These are phyloP conservation scores for Pyrenochaeta sp. DNA, from an alignment of 2,329 filamentous ascomycete genomes.

Conservation along the genomic window DNA sequence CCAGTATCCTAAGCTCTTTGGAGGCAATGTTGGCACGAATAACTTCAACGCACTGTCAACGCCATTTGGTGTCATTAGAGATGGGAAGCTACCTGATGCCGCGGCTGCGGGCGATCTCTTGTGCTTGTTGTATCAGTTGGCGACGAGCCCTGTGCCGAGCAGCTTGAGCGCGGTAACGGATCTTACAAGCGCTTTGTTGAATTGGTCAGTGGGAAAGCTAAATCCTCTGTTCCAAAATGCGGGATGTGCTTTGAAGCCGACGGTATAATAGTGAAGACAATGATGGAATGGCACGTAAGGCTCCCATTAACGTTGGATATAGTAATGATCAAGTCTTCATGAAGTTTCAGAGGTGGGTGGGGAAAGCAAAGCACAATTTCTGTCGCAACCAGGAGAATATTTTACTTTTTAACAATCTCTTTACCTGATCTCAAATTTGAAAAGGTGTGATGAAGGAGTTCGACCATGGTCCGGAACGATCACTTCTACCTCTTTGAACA, in stretches of 20 bases:
- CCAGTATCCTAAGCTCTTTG: slow-evolving; percentile 55
- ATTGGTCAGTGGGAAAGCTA: slow-evolving; percentile 26
- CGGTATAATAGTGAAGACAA: too few relatives aligned
- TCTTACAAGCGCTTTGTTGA: slow-evolving; percentile 17
- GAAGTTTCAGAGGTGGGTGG: too few relatives aligned
- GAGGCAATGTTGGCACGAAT: slow-evolving; percentile 52
- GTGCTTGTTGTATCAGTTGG: slow-evolving; percentile 57
- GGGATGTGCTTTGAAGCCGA: slow-evolving; percentile 52
- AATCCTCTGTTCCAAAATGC: slow-evolving; percentile 34
- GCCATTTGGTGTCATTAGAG: slow-evolving; percentile 48
- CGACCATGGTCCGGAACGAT: too few relatives aligned
- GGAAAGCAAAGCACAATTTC: too few relatives aligned
- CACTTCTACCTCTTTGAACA: too few relatives aligned
- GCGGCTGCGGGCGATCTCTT: slow-evolving; percentile 36
- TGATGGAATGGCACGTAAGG: too few relatives aligned
- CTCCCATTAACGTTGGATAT: too few relatives aligned
- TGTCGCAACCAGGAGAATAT: too few relatives aligned
- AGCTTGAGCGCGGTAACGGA: slow-evolving; percentile 21
- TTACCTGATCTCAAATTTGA: too few relatives aligned
- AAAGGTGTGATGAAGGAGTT: too few relatives aligned
- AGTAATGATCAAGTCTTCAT: too few relatives aligned
- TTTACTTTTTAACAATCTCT: too few relatives aligned
- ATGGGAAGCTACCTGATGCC: slow-evolving; percentile 47
- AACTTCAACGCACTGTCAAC: slow-evolving; percentile 49
- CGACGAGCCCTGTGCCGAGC: slow-evolving; percentile 48